Evolutionary conservation across 257 asterid species (phyloP), one percentile per base, ranked within the genome.

Genomic region (Solanum etuberosum): DNA sequence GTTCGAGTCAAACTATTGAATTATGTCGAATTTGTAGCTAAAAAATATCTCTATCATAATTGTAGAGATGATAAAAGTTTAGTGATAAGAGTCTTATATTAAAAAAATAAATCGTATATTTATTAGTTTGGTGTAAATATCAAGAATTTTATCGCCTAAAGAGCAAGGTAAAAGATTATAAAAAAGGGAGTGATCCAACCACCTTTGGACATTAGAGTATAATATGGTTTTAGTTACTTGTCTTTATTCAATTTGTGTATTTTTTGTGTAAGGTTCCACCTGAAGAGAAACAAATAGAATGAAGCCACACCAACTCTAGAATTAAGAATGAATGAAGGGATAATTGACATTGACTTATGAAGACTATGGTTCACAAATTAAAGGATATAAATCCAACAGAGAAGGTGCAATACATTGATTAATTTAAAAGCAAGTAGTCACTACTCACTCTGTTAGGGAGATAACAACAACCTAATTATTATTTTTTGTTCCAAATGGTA

Each of bases 331-430:
- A 87, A 83, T 85, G 77, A 88, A 88, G 76, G 71, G 71, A 92
- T 91, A 92, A 92, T 90, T 91, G 91, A 85, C 93, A 91, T 89
- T 89, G 89, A 88, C 88, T 89, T 85, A 77, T 86, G 86, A 89
- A 74, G 91, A 90, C 86, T 83, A 90, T 54, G 83, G 88, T 84
- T 88, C 86, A 85, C 18, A 88, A 46, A 85, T 80, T 34, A 81
- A 32, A 16, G 76, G 48, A 35, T 42, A 87, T 74, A 88, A 90
- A 87, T 91, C 94, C 97, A 95, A 93, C 87, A 93, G 98, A 93
- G 98, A 95, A 90, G 98, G 95, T 93, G 89, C 91, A 94, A 93
- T 76, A 9, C 18, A 93, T 94, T 94, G 95, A 85, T 88, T 88
- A 85, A 83, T 43, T 83, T 37, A 86, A 21, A 61, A 84, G 40